Conservation (phyloP, 495 filamentous ascomycete genomes). For the Aspergillus diversus region DNA sequence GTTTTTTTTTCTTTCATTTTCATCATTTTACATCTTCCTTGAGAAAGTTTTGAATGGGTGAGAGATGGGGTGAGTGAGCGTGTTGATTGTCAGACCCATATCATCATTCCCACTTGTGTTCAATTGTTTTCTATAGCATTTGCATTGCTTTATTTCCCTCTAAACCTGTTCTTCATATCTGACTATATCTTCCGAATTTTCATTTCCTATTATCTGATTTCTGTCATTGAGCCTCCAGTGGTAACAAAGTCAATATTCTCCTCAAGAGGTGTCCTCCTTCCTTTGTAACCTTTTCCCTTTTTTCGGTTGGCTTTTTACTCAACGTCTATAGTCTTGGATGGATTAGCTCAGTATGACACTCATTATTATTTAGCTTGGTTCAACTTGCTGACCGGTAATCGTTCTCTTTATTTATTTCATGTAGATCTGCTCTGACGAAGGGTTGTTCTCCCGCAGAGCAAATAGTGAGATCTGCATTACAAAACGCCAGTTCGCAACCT, state of each 20-base stretch:
- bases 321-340: neutral
- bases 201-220: neutral
- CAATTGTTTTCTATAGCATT: constrained; percentile 2
- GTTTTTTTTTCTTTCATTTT: too few species aligned
- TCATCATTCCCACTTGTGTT: too few species aligned
- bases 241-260: constrained; percentile 6
- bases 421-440: neutral
- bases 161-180: neutral
- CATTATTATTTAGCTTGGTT: neutral
- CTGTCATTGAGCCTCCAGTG: neutral
- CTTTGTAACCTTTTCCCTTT: neutral
- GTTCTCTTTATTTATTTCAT: neutral
- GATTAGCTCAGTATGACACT: constrained; percentile 1
- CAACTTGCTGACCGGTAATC: neutral
- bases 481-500: neutral
- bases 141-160: neutral
- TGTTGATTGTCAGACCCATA: neutral
- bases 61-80: too few species aligned
- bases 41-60: too few species aligned
- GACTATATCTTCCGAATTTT: constrained; percentile 2
- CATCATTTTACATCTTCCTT: too few species aligned
- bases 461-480: neutral
- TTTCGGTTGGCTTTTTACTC: neutral
- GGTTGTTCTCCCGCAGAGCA: neutral
- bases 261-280: neutral